Percentiles rank a stretch among this genome's conserved stretches.
Conservation (phyloP, 768 basidiomycete species). For the Termitomyces heimii region DNA sequence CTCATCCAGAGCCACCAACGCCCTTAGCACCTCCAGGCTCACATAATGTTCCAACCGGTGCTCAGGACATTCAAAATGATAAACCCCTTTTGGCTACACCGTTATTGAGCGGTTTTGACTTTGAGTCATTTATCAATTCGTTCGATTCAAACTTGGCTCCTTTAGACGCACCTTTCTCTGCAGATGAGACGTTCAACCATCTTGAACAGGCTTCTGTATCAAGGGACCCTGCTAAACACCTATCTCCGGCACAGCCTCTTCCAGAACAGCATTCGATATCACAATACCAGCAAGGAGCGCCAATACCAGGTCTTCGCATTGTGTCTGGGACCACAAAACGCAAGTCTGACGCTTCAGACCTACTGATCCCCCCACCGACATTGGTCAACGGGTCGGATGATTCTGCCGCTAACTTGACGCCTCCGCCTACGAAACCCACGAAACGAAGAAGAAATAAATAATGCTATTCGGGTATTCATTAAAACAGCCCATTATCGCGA, state of each 20-base stretch:
- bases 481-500: background rate
- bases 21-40: background rate
- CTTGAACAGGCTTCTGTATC: background rate
- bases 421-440: constrained; percentile 2
- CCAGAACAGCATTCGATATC: background rate
- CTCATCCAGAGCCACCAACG: background rate
- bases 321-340: constrained; percentile 9
- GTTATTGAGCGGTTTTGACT: constrained; percentile 6
- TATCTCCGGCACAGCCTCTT: background rate
- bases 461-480: background rate
- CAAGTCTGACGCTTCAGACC: constrained; percentile 14
- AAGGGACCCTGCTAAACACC: background rate
- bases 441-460: constrained; percentile 18
- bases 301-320: constrained; percentile 8
- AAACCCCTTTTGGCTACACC: background rate
- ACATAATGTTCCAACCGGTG: background rate
- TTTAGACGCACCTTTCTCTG: background rate
- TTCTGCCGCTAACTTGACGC: background rate
- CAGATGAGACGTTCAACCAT: constrained; percentile 4
- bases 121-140: constrained; percentile 13
- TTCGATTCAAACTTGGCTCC: background rate
- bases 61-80: background rate
- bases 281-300: constrained; percentile 3
- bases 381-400: background rate
- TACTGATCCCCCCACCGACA: constrained; percentile 1